Evolutionary conservation across 306 rosid species (phyloP).

Genomic region (Cucurbita pepo): DNA sequence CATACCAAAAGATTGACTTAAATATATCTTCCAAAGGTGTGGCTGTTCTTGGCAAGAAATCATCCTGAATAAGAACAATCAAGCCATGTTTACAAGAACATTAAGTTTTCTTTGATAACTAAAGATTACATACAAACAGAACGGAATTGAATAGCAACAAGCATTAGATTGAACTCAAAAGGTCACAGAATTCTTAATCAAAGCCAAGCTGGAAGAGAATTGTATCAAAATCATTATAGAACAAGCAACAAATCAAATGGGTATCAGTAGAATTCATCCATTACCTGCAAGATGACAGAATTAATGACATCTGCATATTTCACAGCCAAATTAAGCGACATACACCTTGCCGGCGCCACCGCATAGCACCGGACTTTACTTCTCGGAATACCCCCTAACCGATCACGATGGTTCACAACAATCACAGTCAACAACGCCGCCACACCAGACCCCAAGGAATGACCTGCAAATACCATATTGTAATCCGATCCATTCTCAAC

Average conservation of each 20-base stretch:
- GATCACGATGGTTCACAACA: slow-evolving; percentile 46
- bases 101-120: not conserved
- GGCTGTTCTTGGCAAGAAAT: slow-evolving; percentile 89
- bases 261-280: not conserved
- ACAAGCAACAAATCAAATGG: not conserved
- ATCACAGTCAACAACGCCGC: slow-evolving; percentile 55
- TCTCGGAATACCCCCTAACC: slow-evolving; percentile 56
- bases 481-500: slow-evolving; percentile 41
- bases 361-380: slow-evolving; percentile 54
- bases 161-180: not conserved
- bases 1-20: slow-evolving; percentile 80
- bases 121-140: not conserved
- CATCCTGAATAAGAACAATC: slow-evolving; percentile 41
- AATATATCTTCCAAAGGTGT: slow-evolving; percentile 92
- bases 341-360: slow-evolving; percentile 78
- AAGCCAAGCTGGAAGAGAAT: not conserved
- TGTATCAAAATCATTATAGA: not conserved
- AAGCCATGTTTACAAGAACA: not conserved
- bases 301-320: slow-evolving; percentile 80
- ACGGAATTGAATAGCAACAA: not conserved
- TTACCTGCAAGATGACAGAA: slow-evolving; percentile 70
- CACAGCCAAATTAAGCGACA: slow-evolving; percentile 92
- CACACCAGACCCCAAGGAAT: slow-evolving; percentile 86
- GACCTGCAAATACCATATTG: slow-evolving; percentile 65
- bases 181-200: not conserved